phyloP scores from a whole-genome alignment of 2,329 filamentous ascomycete genomes.

The Aspergillus pseudoterreus region DNA sequence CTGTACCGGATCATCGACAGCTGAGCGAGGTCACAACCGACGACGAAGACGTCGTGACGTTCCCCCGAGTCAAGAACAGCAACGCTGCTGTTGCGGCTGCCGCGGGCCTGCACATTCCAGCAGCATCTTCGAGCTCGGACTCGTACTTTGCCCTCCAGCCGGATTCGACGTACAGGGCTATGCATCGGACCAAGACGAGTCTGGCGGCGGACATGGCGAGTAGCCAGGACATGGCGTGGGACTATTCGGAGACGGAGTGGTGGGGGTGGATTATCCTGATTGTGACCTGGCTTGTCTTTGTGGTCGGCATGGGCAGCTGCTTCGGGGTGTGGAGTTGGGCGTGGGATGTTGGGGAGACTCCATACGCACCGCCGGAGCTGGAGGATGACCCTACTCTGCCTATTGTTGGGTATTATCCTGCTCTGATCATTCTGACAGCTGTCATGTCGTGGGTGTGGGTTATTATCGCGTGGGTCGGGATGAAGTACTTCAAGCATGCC shows the following conservation, averaged over 20 bases:
- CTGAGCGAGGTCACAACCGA: constrained; percentile 70
- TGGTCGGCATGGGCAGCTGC: constrained; percentile 93
- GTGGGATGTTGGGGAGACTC: constrained; percentile 96
- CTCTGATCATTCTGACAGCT: constrained; percentile 83
- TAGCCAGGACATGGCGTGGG: constrained; percentile 58
- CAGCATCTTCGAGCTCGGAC: constrained; percentile 57
- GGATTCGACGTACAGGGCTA: constrained; percentile 30
- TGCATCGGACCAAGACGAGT: constrained; percentile 36
- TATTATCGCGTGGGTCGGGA: constrained; percentile 92
- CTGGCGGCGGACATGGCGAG: constrained; percentile 31
- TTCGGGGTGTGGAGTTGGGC: constrained; percentile 97
- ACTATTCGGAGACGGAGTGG: constrained; percentile 93
- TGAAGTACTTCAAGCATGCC: constrained; percentile 98
- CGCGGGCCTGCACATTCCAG: constrained; percentile 26
- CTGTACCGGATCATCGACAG: not conserved
- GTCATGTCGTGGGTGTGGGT: constrained; percentile 99
- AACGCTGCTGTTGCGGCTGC: constrained; percentile 15
- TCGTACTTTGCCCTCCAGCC: constrained; percentile 56
- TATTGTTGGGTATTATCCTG: constrained; percentile 95
- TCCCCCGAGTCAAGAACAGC: constrained; percentile 49
- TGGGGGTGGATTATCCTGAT: constrained; percentile 95
- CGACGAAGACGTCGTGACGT: constrained; percentile 73
- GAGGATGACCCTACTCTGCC: constrained; percentile 93
- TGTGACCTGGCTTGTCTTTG: constrained; percentile 93
- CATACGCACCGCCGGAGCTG: constrained; percentile 89